These are phyloP conservation scores for Lentinula raphanica DNA, from an alignment of 768 basidiomycete genomes.

Conservation along the genomic window DNA sequence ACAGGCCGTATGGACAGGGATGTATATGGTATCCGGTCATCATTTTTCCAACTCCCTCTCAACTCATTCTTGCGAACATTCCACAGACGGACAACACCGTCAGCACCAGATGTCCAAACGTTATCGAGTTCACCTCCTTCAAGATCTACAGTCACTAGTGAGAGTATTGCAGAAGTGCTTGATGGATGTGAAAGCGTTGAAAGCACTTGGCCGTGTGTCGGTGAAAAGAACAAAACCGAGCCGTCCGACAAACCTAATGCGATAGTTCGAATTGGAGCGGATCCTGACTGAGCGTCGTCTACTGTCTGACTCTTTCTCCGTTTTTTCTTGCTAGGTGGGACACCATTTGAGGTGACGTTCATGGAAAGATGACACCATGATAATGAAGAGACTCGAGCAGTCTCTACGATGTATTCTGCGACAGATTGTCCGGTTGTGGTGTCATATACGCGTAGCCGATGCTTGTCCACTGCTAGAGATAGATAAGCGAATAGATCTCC, in stretches of 20 bases:
- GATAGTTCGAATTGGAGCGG: constrained; percentile 40
- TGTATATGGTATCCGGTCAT: constrained; percentile 55
- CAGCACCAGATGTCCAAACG: constrained; percentile 55
- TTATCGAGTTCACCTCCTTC: constrained; percentile 23
- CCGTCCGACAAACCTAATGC: constrained; percentile 60
- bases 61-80: constrained; percentile 45
- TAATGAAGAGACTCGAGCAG: constrained; percentile 49
- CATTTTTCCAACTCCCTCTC: constrained; percentile 48
- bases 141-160: constrained; percentile 33
- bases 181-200: constrained; percentile 51
- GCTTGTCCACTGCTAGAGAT: constrained; percentile 66
- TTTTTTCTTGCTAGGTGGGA: constrained; percentile 49
- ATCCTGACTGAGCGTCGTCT: constrained; percentile 19
- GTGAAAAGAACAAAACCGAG: constrained; percentile 55
- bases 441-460: constrained; percentile 62
- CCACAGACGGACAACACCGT: constrained; percentile 56
- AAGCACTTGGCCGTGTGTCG: constrained; percentile 50
- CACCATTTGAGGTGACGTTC: constrained; percentile 22
- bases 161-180: constrained; percentile 48
- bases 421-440: constrained; percentile 48
- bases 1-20: constrained; percentile 41
- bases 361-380: constrained; percentile 39
- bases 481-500: constrained; percentile 54
- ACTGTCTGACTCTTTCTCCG: constrained; percentile 29
- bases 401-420: constrained; percentile 54